These are phyloP conservation scores for Sinapis alba DNA, from an alignment of 441 rosid species.

Conservation along the genomic window DNA sequence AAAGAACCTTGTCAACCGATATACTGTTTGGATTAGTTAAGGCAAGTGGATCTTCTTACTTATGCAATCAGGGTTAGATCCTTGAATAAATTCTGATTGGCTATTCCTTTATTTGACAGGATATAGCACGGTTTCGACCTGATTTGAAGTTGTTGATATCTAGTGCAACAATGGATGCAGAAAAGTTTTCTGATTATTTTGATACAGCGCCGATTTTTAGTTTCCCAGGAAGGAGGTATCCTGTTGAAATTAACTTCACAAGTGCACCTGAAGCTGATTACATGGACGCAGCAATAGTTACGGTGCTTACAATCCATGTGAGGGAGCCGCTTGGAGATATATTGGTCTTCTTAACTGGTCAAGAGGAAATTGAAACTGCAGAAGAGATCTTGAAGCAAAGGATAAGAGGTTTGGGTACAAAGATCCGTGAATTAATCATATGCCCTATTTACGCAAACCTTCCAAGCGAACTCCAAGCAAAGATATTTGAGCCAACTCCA, in stretches of 20 bases:
- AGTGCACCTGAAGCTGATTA: conserved; percentile 97
- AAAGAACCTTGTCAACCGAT: conserved; percentile 96
- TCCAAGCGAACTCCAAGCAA: conserved; percentile 95
- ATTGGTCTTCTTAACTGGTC: conserved; percentile 91
- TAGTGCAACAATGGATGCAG: conserved; percentile 99
- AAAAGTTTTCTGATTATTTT: conserved; percentile 94
- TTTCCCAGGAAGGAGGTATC: conserved; percentile 97
- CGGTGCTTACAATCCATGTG: conserved; percentile 90
- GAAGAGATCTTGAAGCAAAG: conserved; percentile 93
- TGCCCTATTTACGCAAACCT: conserved; percentile 97
- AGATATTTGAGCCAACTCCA: conserved; percentile 96
- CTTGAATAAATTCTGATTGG: conserved; percentile 6
- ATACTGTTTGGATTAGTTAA: conserved; percentile 92
- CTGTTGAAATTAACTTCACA: conserved; percentile 92
- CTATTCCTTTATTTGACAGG: conserved; percentile 49
- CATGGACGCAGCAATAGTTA: conserved; percentile 91
- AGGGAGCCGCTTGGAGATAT: conserved; percentile 86
- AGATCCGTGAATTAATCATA: conserved; percentile 88
- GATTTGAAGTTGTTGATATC: conserved; percentile 96
- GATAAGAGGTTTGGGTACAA: conserved; percentile 86
- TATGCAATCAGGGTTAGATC: conserved; percentile 6
- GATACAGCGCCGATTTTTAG: conserved; percentile 93
- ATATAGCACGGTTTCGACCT: conserved; percentile 82
- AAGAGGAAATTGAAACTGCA: conserved; percentile 98
- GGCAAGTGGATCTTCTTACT: conserved; percentile 49